A percentile compares a stretch with the other conserved stretches of the same genome.
phyloP scores from a whole-genome alignment of 2,329 filamentous ascomycete genomes.

The Fusarium marasasianum region DNA sequence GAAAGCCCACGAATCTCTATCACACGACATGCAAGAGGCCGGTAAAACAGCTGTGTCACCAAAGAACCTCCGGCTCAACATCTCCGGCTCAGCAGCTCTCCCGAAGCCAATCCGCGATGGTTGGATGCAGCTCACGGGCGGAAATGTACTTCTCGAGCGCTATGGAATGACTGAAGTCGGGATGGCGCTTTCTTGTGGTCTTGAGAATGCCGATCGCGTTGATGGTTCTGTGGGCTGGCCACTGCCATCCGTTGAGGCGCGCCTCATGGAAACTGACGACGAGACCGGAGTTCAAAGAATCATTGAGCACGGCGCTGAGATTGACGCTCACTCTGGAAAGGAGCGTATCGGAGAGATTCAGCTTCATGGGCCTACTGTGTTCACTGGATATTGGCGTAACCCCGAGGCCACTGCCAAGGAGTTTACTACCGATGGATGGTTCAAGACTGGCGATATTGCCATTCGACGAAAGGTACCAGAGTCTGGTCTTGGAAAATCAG shows the following conservation, averaged over 20 bases:
- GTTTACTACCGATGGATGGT: constrained; percentile 5
- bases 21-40: constrained; percentile 69
- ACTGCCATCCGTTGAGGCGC: constrained; percentile 83
- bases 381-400: constrained; percentile 4
- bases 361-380: neutral
- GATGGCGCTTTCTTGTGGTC: constrained; percentile 95
- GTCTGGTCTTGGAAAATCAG: constrained; percentile 54
- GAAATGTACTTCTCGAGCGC: constrained; percentile 92
- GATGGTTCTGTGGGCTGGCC: constrained; percentile 96
- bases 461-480: constrained; percentile 48
- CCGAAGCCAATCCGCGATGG: constrained; percentile 87
- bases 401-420: constrained; percentile 4
- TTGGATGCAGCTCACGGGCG: constrained; percentile 80
- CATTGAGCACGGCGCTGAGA: constrained; percentile 69
- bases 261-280: constrained; percentile 75
- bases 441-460: constrained; percentile 14
- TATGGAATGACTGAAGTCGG: constrained; percentile 99
- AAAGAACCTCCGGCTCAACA: constrained; percentile 83
- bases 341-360: constrained; percentile 88
- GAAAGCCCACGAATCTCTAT: constrained; percentile 71
- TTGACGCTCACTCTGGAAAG: constrained; percentile 57
- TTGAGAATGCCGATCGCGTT: constrained; percentile 78
- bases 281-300: constrained; percentile 71
- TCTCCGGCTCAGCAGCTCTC: constrained; percentile 93
- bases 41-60: constrained; percentile 77